Conservation (phyloP, 805 yeast genomes). For the Wickerhamiella alocasiicola region DNA sequence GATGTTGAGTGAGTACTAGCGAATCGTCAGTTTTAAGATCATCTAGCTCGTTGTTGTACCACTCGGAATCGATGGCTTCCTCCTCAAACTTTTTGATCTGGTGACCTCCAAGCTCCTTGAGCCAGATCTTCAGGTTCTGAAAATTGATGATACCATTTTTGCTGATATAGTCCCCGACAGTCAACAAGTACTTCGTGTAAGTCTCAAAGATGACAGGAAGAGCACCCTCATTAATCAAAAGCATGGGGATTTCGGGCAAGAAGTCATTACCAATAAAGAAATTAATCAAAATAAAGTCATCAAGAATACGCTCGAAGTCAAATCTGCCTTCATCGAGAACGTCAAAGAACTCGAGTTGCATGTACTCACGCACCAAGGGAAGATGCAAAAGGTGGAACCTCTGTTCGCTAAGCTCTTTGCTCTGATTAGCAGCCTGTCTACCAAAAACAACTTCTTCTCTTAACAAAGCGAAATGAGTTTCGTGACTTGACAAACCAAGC, state of each 20-base stretch:
- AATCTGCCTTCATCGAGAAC: constrained; percentile 50
- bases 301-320: constrained; percentile 78
- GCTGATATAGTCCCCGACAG: constrained; percentile 72
- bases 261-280: constrained; percentile 97
- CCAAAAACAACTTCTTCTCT: constrained; percentile 96
- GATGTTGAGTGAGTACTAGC: constrained; percentile 38
- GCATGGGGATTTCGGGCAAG: constrained; percentile 89
- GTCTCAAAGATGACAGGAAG: constrained; percentile 84
- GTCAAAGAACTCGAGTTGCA: constrained; percentile 72
- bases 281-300: constrained; percentile 84
- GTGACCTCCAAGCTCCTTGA: constrained; percentile 60
- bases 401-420: constrained; percentile 54
- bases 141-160: constrained; percentile 73
- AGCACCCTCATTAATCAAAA: constrained; percentile 90
- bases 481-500: constrained; percentile 84
- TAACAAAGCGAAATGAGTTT: constrained; percentile 85
- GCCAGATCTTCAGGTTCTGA: constrained; percentile 58
- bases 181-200: constrained; percentile 66
- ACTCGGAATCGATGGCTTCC: constrained; percentile 66
- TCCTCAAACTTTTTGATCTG: constrained; percentile 80
- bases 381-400: constrained; percentile 73
- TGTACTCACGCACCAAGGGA: constrained; percentile 78
- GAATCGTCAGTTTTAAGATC: constrained; percentile 55
- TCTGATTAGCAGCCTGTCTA: constrained; percentile 28
- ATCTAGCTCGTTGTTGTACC: constrained; percentile 81